phyloP scores from a whole-genome alignment of 2,329 filamentous ascomycete genomes.

The Diplodia seriata region DNA sequence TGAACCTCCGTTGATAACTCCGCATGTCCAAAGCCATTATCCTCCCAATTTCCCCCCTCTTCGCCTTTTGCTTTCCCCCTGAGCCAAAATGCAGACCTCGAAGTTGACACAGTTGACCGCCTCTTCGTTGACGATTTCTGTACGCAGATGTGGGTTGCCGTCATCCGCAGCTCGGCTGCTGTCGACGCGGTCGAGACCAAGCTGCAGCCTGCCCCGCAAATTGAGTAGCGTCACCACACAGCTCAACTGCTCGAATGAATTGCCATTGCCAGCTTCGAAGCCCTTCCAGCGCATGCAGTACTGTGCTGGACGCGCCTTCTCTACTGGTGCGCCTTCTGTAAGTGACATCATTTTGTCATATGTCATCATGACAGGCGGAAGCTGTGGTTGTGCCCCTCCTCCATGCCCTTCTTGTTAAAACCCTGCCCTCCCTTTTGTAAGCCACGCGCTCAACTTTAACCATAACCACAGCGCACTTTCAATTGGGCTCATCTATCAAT shows the following conservation, averaged over 20 bases:
- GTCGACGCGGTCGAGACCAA: neutral
- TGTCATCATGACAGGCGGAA: conserved; percentile 14
- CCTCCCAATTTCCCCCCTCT: neutral
- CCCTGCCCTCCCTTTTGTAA: neutral
- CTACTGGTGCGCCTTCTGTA: neutral
- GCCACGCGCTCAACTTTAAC: neutral
- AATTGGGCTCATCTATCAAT: too few species aligned
- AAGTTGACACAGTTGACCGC: neutral
- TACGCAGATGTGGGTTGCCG: neutral
- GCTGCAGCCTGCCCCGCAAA: neutral
- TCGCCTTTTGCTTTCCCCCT: neutral
- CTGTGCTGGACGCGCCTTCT: neutral
- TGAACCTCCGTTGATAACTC: conserved; percentile 26
- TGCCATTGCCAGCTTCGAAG: neutral
- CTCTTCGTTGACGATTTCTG: neutral
- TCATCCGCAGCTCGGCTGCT: neutral
- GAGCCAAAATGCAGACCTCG: neutral
- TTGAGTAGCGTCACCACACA: neutral
- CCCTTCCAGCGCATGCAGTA: neutral
- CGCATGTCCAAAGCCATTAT: neutral
- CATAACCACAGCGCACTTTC: neutral
- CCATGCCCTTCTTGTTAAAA: neutral
- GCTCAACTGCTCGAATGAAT: neutral
- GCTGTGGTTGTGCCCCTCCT: neutral
- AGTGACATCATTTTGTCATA: conserved; percentile 23